phyloP scores from a whole-genome alignment of 257 asterid species.

The Nicotiana otophora region DNA sequence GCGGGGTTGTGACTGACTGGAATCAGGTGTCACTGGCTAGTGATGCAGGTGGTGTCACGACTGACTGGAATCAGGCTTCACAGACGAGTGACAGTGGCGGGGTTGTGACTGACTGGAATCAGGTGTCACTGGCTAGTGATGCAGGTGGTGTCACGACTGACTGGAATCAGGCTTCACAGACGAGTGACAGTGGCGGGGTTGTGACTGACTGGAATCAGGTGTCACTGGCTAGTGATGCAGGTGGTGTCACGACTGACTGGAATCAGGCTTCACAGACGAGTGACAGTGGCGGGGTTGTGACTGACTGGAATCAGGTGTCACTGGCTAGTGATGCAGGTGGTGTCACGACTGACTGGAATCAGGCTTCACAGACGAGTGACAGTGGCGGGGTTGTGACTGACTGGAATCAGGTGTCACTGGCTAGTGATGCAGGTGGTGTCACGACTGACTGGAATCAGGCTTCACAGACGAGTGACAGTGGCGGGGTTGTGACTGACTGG shows the following conservation, averaged over 20 bases:
- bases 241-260: constrained; percentile 37
- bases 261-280: constrained; percentile 37
- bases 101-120: constrained; percentile 13
- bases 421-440: constrained; percentile 27
- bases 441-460: constrained; percentile 51
- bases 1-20: constrained; percentile 5
- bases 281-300: not conserved
- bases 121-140: constrained; percentile 23
- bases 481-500: constrained; percentile 5
- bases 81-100: not conserved
- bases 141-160: constrained; percentile 25
- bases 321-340: constrained; percentile 29
- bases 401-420: constrained; percentile 17
- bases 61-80: constrained; percentile 54
- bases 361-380: constrained; percentile 23
- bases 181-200: not conserved
- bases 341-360: constrained; percentile 47
- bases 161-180: constrained; percentile 51
- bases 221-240: constrained; percentile 26
- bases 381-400: not conserved
- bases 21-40: constrained; percentile 17
- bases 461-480: constrained; percentile 15
- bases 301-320: constrained; percentile 15
- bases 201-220: constrained; percentile 13
- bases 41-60: constrained; percentile 27